phyloP scores from a whole-genome alignment of 2,329 filamentous ascomycete genomes.

The Corinectria fuckeliana region DNA sequence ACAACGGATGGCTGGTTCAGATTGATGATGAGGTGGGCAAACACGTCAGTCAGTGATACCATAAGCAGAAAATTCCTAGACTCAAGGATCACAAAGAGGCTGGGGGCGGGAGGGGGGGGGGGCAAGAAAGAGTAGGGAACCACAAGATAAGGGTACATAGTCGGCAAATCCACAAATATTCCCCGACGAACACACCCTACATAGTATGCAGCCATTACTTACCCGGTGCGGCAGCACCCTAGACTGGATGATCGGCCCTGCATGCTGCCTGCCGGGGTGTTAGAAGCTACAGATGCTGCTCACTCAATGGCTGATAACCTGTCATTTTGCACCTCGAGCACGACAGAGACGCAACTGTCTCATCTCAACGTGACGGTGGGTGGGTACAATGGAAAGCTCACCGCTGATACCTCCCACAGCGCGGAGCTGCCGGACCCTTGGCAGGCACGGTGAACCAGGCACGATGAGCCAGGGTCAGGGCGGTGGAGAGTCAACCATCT shows the following conservation, averaged over 20 bases:
- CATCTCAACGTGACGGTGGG: not conserved
- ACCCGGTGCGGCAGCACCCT: slow-evolving; percentile 18
- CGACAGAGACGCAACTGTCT: slow-evolving; percentile 1
- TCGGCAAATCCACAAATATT: slow-evolving; percentile 17
- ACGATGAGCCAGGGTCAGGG: not conserved
- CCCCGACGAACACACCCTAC: slow-evolving; percentile 10
- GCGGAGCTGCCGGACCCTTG: not conserved
- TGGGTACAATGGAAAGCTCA: not conserved
- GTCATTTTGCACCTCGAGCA: slow-evolving; percentile 1
- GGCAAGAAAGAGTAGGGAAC: not conserved
- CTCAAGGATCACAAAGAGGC: too few relatives aligned
- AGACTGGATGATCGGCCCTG: slow-evolving; percentile 18
- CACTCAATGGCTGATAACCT: not conserved
- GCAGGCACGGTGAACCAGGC: not conserved
- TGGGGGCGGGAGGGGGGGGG: not conserved
- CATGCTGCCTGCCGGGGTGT: slow-evolving; percentile 6
- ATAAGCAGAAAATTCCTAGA: not conserved
- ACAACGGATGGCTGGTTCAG: slow-evolving; percentile 4
- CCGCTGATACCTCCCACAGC: not conserved
- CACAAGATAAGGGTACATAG: slow-evolving; percentile 19
- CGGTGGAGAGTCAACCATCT: not conserved
- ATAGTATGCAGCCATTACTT: slow-evolving; percentile 13
- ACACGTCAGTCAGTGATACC: slow-evolving; percentile 19
- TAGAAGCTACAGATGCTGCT: not conserved
- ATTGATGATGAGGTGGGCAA: slow-evolving; percentile 12